Base-by-base conservation (phyloP, 257 asterid species). In the Coffea canephora region DNA sequence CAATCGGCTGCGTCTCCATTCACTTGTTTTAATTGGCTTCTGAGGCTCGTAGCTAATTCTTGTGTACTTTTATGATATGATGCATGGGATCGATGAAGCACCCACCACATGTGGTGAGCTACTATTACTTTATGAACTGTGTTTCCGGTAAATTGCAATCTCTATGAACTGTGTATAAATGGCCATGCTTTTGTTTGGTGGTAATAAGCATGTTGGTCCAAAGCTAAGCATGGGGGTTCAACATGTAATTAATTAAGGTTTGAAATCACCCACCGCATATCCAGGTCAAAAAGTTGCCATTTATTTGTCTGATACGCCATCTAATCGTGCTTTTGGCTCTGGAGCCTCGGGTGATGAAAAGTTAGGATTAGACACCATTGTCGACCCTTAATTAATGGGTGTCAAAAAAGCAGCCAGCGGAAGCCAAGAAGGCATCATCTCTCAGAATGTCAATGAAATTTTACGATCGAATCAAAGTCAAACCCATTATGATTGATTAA, bases 211-310 rank as follows among this genome's bases (percentile, higher is more conserved):
- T 83, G 86, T 81, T 81, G 84, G 85, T 81, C 46, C 78, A 82
- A 86, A 86, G 89, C 64, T 82, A 84, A 86, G 73, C 86, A 82
- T 34, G 6, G 11, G 21, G 69, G 54, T 59, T 73, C 69, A 77
- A 46, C 70, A 54, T 54, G 67, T 66, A 66, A 86, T 80, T 81
- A 83, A 78, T 78, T 80, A 79, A 65, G 59, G 39, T 36, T 85
- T 80, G 61, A 69, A 72, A n/a, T 62, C 18, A 57, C n/a, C 70
- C 76, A 71, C 61, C 70, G 52, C 77, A 55, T 57, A 45, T 46
- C 67, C 59, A 70, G 76, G 83, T 78, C 81, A 84, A 81, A 61
- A 81, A 61, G 83, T 74, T 0, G 64, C 71, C 65, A 14, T 27
- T 57, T 65, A 27, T 78, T 73, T 81, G 83, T 80, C 70, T 77